phyloP scores from a whole-genome alignment of 2,329 filamentous ascomycete species.

The Penicillium sp. region DNA sequence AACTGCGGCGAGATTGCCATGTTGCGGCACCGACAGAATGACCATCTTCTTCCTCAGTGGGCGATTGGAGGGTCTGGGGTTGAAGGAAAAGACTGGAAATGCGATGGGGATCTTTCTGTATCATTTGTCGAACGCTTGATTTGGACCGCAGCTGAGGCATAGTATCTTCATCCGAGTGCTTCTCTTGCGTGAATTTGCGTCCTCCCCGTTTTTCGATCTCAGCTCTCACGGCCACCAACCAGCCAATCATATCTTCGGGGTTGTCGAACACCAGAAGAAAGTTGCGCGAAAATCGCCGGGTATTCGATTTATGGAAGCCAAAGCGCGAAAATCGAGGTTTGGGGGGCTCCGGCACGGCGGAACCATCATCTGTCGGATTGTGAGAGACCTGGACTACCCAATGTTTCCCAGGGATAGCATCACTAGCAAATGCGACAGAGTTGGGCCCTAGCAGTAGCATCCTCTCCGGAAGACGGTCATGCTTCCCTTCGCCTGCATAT shows the following conservation, averaged over 20 bases:
- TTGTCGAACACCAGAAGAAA: constrained; percentile 47
- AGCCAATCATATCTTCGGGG: constrained; percentile 47
- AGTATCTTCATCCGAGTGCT: constrained; percentile 31
- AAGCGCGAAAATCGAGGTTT: constrained; percentile 43
- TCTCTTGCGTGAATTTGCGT: constrained; percentile 44
- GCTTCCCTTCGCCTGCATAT: constrained; percentile 46
- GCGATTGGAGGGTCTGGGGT: constrained; percentile 25
- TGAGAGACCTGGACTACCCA: constrained; percentile 51
- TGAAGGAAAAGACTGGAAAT: constrained; percentile 35
- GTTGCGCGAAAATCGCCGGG: constrained; percentile 39
- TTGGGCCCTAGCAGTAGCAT: constrained; percentile 47
- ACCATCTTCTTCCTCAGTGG: constrained; percentile 28
- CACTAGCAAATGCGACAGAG: constrained; percentile 51
- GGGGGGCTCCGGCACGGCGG: constrained; percentile 28
- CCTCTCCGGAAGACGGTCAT: constrained; percentile 49
- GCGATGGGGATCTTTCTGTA: constrained; percentile 38
- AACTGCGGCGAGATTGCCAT: constrained; percentile 31
- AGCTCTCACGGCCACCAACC: constrained; percentile 47
- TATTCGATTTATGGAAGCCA: constrained; percentile 37
- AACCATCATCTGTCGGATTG: constrained; percentile 31
- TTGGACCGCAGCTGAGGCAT: constrained; percentile 30
- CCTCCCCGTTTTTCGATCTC: constrained; percentile 50
- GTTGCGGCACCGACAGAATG: constrained; percentile 19
- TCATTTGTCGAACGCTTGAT: constrained; percentile 33
- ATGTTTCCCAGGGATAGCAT: constrained; percentile 51